A percentile compares a stretch with the other conserved stretches of the same genome.
These are phyloP conservation scores for Verticillium nubilum DNA, from an alignment of 2,329 filamentous ascomycete species.

Conservation along the genomic window DNA sequence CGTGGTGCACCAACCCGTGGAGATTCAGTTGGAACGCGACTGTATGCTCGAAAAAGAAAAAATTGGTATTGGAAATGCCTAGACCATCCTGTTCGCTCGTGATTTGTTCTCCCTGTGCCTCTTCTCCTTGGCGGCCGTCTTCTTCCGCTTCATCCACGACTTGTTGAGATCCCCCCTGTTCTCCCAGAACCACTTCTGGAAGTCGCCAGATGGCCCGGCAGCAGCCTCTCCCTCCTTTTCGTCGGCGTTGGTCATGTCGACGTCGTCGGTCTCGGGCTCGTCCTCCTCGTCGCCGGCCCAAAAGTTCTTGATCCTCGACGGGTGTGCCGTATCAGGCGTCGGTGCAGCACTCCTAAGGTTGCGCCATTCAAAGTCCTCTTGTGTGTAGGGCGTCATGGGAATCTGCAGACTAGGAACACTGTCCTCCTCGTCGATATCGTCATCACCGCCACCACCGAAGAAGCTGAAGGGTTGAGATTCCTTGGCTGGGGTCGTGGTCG, in stretches of 20 bases:
- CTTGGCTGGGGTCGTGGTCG: not conserved
- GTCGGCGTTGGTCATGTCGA: slow-evolving; percentile 22
- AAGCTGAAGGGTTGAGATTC: slow-evolving; percentile 50
- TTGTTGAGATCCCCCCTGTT: slow-evolving; percentile 59
- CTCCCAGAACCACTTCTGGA: slow-evolving; percentile 65
- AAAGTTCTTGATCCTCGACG: slow-evolving; percentile 57
- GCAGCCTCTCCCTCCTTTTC: slow-evolving; percentile 12
- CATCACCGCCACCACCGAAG: slow-evolving; percentile 53
- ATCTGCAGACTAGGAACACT: slow-evolving; percentile 21
- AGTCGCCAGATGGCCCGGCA: slow-evolving; percentile 35
- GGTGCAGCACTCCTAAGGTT: slow-evolving; percentile 82
- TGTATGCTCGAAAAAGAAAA: not conserved
- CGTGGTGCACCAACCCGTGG: too few relatives aligned
- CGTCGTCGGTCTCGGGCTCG: slow-evolving; percentile 29
- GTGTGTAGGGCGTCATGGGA: slow-evolving; percentile 80
- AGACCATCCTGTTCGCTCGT: slow-evolving; percentile 36
- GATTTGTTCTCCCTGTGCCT: slow-evolving; percentile 60
- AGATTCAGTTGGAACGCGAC: not conserved
- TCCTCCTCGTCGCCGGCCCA: slow-evolving; percentile 47
- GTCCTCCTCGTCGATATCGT: slow-evolving; percentile 27
- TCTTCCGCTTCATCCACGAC: slow-evolving; percentile 61
- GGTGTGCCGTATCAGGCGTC: slow-evolving; percentile 86
- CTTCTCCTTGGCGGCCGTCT: slow-evolving; percentile 60
- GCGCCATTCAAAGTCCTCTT: slow-evolving; percentile 70
- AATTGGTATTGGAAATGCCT: slow-evolving; percentile 2